Conservation (phyloP, 345 rosid species). For the Lepidium africanum region DNA sequence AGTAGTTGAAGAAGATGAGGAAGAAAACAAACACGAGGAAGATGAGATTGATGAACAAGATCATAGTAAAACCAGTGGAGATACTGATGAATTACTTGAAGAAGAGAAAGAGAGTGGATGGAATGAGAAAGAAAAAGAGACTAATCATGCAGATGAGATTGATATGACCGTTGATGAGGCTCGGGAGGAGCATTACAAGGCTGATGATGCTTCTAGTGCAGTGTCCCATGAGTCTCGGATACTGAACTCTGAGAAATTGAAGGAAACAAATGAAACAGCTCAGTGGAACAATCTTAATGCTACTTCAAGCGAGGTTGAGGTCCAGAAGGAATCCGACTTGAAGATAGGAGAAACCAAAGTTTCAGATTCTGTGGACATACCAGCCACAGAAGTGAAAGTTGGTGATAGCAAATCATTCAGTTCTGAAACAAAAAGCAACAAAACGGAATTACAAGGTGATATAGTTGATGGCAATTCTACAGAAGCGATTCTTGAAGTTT, state of each 20-base stretch:
- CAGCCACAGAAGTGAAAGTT: slow-evolving; percentile 31
- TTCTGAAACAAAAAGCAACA: slow-evolving; percentile 8
- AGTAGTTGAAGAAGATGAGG: slow-evolving; percentile 36
- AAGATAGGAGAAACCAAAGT: slow-evolving; percentile 29
- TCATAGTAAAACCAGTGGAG: slow-evolving; percentile 37
- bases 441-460: slow-evolving; percentile 30
- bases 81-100: slow-evolving; percentile 42
- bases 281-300: slow-evolving; percentile 12
- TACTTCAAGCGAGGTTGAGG: slow-evolving; percentile 13
- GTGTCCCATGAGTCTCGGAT: slow-evolving; percentile 66
- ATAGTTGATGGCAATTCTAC: slow-evolving; percentile 17
- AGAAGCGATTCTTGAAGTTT: slow-evolving; percentile 19
- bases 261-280: slow-evolving; percentile 30
- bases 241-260: slow-evolving; percentile 32
- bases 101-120: slow-evolving; percentile 39
- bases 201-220: slow-evolving; percentile 97
- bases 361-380: slow-evolving; percentile 1
- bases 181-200: slow-evolving; percentile 74
- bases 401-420: slow-evolving; percentile 5
- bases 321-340: slow-evolving; percentile 20
- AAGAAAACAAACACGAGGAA: slow-evolving; percentile 38
- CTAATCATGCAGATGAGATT: slow-evolving; percentile 32
- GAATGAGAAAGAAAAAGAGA: slow-evolving; percentile 27
- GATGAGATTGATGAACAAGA: slow-evolving; percentile 41
- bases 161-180: slow-evolving; percentile 52